Conservation (phyloP, 2,329 filamentous ascomycete genomes). For the Bipolaris victoriae region DNA sequence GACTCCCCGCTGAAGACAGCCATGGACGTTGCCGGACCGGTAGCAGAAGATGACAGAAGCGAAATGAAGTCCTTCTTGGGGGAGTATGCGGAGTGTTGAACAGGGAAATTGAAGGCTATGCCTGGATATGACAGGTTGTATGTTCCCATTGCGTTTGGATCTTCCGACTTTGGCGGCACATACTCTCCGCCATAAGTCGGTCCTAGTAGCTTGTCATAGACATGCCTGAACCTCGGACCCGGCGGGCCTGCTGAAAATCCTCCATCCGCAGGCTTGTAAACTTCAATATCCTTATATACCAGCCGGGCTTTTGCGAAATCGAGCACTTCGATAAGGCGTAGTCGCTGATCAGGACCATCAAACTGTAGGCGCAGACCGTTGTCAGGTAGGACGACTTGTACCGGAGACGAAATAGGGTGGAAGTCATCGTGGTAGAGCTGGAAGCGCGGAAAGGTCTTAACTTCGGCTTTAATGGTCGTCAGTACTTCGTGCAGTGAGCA, state of each 20-base stretch:
- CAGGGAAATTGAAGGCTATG: conserved; percentile 87
- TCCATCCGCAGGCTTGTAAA: conserved; percentile 67
- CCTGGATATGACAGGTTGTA: conserved; percentile 96
- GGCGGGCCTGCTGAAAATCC: conserved; percentile 43
- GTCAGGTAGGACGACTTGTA: conserved; percentile 75
- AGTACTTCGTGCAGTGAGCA: conserved; percentile 90
- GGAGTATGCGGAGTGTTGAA: conserved; percentile 76
- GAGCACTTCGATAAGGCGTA: conserved; percentile 87
- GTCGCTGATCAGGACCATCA: conserved; percentile 88
- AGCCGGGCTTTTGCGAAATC: conserved; percentile 88
- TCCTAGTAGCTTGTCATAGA: conserved; percentile 92
- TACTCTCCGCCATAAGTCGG: conserved; percentile 96
- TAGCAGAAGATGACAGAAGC: conserved; percentile 78
- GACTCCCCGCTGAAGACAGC: conserved; percentile 89
- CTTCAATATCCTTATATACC: conserved; percentile 79
- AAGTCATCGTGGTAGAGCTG: conserved; percentile 81
- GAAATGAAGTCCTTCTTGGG: conserved; percentile 81
- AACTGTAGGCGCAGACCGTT: conserved; percentile 93
- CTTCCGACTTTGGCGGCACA: conserved; percentile 65
- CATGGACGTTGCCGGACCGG: conserved; percentile 81
- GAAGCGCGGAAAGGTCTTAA: conserved; percentile 79
- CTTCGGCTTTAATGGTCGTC: conserved; percentile 85
- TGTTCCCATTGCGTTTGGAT: conserved; percentile 65
- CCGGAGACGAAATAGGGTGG: conserved; percentile 74
- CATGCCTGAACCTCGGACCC: conserved; percentile 82